These are phyloP conservation scores for Pisolithus thermaeus DNA, from an alignment of 1,284 basidiomycete species.

Conservation along the genomic window DNA sequence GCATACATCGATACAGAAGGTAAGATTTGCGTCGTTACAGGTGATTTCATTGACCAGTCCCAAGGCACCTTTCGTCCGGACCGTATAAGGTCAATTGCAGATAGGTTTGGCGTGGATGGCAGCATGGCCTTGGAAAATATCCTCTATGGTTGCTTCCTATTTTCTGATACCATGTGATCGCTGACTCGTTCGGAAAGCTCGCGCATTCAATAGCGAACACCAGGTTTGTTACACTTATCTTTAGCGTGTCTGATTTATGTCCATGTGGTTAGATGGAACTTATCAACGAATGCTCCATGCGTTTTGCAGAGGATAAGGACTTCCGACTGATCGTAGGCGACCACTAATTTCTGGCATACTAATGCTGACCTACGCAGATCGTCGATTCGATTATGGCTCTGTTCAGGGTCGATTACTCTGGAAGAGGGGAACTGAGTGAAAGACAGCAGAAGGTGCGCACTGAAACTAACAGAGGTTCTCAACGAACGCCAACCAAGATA, in stretches of 20 bases:
- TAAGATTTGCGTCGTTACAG: conserved; percentile 14
- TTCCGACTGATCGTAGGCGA: conserved; percentile 60
- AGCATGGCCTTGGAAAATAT: conserved; percentile 85
- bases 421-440: conserved; percentile 88
- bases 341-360: background rate
- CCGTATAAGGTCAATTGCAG: conserved; percentile 82
- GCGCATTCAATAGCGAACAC: conserved; percentile 85
- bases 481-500: background rate
- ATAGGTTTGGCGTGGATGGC: conserved; percentile 85
- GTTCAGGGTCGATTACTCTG: conserved; percentile 89
- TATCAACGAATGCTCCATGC: conserved; percentile 77
- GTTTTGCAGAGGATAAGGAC: conserved; percentile 80
- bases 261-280: conserved; percentile 59
- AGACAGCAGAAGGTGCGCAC: conserved; percentile 76
- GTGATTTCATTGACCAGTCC: conserved; percentile 3
- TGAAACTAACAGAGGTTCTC: background rate
- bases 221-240: conserved; percentile 44
- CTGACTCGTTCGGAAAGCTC: conserved; percentile 39
- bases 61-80: conserved; percentile 90
- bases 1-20: conserved; percentile 94
- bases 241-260: background rate
- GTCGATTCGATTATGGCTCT: conserved; percentile 94
- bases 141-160: conserved; percentile 55
- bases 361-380: conserved; percentile 47
- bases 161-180: background rate